These are phyloP conservation scores for Lipomyces kockii DNA, from an alignment of 805 yeast species.

Conservation along the genomic window DNA sequence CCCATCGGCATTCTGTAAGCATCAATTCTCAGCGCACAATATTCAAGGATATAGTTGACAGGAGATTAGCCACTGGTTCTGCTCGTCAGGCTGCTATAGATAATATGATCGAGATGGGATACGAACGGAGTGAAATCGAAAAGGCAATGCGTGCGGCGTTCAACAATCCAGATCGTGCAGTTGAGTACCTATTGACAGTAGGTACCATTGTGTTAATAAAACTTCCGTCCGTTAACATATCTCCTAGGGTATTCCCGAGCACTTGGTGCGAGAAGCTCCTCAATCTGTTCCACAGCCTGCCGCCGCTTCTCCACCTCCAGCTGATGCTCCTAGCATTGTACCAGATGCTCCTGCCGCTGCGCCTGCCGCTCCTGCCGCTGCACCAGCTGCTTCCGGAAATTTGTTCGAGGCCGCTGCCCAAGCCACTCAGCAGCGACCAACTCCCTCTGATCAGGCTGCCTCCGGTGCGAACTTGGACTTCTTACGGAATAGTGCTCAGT, in stretches of 20 bases:
- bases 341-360: slow-evolving; percentile 38
- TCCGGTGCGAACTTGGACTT: slow-evolving; percentile 51
- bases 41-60: slow-evolving; percentile 15
- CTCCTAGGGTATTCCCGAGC: slow-evolving; percentile 72
- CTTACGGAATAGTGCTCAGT: slow-evolving; percentile 45
- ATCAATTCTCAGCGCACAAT: slow-evolving; percentile 38
- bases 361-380: slow-evolving; percentile 38
- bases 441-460: slow-evolving; percentile 52
- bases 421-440: slow-evolving; percentile 53
- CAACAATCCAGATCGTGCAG: slow-evolving; percentile 98
- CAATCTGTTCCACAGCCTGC: slow-evolving; percentile 39
- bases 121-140: slow-evolving; percentile 83
- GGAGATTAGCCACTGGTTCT: slow-evolving; percentile 62
- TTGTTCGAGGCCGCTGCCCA: slow-evolving; percentile 49
- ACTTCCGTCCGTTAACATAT: not conserved
- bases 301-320: slow-evolving; percentile 38
- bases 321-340: slow-evolving; percentile 20
- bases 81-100: slow-evolving; percentile 77
- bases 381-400: slow-evolving; percentile 45
- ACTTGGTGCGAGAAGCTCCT: slow-evolving; percentile 46
- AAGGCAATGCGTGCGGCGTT: slow-evolving; percentile 92
- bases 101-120: slow-evolving; percentile 95
- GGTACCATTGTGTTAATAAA: slow-evolving; percentile 7
- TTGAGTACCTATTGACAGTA: slow-evolving; percentile 79
- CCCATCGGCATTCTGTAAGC: slow-evolving; percentile 45